These are phyloP conservation scores for Talaromyces verruculosus DNA, from an alignment of 2,329 filamentous ascomycete species.

Conservation along the genomic window DNA sequence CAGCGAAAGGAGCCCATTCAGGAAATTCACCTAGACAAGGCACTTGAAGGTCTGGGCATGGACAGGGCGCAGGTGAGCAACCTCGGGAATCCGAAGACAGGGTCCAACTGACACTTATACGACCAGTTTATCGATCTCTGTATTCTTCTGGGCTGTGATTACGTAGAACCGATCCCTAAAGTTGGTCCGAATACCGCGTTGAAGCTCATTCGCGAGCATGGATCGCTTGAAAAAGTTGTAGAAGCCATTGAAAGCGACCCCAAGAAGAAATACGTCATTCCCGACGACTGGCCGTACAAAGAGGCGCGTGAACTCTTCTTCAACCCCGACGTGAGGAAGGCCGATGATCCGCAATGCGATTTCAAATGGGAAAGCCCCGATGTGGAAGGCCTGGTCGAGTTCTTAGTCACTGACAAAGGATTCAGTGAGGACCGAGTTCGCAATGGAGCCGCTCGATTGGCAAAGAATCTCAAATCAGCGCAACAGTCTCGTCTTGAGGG, in stretches of 20 bases:
- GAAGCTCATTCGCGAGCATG: constrained; percentile 91
- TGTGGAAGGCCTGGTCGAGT: constrained; percentile 83
- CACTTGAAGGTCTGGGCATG: constrained; percentile 84
- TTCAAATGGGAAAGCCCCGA: constrained; percentile 98
- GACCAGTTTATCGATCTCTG: constrained; percentile 91
- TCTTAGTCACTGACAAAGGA: constrained; percentile 88
- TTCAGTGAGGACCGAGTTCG: constrained; percentile 95
- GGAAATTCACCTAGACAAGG: constrained; percentile 85
- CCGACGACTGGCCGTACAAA: constrained; percentile 94
- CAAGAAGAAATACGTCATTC: constrained; percentile 78
- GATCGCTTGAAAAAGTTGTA: constrained; percentile 81
- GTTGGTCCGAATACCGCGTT: constrained; percentile 88
- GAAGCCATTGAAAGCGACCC: constrained; percentile 73
- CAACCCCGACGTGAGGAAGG: constrained; percentile 79
- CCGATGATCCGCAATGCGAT: constrained; percentile 83
- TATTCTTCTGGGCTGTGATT: constrained; percentile 96
- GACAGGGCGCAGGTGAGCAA: constrained; percentile 71
- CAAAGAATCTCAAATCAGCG: constrained; percentile 86
- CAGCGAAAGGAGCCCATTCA: constrained; percentile 97
- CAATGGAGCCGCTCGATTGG: constrained; percentile 70
- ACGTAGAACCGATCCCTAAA: constrained; percentile 94
- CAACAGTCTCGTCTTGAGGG: constrained; percentile 92
- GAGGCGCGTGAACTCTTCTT: constrained; percentile 92
- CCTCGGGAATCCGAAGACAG: too few relatives aligned
- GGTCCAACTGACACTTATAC: not conserved